Evolutionary conservation across 2,329 filamentous ascomycete genomes (phyloP), one percentile per base, ranked within the genome.

Genomic region (Diaporthe amygdali): DNA sequence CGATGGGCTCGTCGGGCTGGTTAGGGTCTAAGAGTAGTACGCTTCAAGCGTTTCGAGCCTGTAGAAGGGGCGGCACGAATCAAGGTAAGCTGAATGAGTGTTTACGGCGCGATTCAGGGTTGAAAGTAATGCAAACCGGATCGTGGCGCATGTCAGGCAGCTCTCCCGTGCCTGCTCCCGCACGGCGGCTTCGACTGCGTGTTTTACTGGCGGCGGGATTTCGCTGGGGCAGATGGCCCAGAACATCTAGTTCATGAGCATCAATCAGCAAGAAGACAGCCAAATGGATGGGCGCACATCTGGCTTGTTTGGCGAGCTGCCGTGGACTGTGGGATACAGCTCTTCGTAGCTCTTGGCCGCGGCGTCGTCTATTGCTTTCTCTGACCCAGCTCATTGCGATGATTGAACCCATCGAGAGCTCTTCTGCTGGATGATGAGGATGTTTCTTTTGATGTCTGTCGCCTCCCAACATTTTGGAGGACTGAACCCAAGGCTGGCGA

Each of bases 361-460:
- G 41, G 59, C 25, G 6, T 37, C 32, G 10, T 63, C 30, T 6
- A 59, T 54, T 15, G 59, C 49, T 30, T 66, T 66, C 3, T 14
- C 44, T 55, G n/a, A 72, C 49, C 66, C 70, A 72, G 17, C 66
- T 66, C 66, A 69, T 71, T 9, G 2, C 25, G 30, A 7, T 5
- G 14, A 2, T 22, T n/a, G 2, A 15, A 0, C 5, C 14, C 2
- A 2, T 8, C 27, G 1, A 17, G 4, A n/a, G 9, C 9, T 20
- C 6, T 15, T 61, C 9, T 9, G 27, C 10, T 32, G 25, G 25
- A 15, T 2, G 4, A 2, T 0, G 3, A 3, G 14, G 14, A 15
- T 12, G 9, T 22, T 2, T 2, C 4, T 34, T 2, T 37, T 37
- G 32, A 12, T 51, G 0, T 30, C 49, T 30, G 17, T 30, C 30